phyloP scores from a whole-genome alignment of 352 stramenopile species.

The Thalassiosira livingstoniorum region DNA sequence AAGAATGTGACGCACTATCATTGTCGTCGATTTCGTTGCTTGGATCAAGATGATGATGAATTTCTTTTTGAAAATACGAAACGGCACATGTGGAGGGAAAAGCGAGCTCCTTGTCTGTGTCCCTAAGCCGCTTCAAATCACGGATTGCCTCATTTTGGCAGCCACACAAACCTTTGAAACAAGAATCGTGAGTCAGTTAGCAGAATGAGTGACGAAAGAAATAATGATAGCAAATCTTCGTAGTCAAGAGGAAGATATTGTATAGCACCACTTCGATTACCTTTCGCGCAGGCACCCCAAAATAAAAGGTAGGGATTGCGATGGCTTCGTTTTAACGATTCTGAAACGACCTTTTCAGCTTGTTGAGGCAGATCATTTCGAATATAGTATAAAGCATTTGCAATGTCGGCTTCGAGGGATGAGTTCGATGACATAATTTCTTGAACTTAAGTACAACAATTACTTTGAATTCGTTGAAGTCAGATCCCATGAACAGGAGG shows the following conservation, averaged over 20 bases:
- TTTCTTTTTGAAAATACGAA: slow-evolving; percentile 3
- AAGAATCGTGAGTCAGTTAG: neutral
- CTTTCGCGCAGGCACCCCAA: neutral
- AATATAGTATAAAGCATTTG: neutral
- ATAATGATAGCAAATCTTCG: neutral
- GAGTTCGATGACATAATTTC: neutral
- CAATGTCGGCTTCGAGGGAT: neutral
- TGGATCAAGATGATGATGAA: too few species aligned
- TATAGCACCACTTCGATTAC: neutral
- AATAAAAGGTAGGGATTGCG: neutral
- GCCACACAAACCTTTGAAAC: neutral
- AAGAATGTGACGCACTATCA: neutral
- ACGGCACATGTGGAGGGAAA: neutral
- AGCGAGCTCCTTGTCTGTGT: neutral
- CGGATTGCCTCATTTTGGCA: neutral
- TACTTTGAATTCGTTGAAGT: too few species aligned
- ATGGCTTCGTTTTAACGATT: neutral
- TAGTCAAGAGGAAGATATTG: neutral
- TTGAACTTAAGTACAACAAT: too few species aligned
- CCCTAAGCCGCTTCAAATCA: neutral
- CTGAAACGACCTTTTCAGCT: neutral
- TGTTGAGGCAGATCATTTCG: neutral
- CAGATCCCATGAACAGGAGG: too few species aligned
- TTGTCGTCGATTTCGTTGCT: neutral
- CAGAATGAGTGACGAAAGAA: neutral